These are phyloP conservation scores for Fraxinus nigra DNA, from an alignment of 305 asterid species.

Conservation along the genomic window DNA sequence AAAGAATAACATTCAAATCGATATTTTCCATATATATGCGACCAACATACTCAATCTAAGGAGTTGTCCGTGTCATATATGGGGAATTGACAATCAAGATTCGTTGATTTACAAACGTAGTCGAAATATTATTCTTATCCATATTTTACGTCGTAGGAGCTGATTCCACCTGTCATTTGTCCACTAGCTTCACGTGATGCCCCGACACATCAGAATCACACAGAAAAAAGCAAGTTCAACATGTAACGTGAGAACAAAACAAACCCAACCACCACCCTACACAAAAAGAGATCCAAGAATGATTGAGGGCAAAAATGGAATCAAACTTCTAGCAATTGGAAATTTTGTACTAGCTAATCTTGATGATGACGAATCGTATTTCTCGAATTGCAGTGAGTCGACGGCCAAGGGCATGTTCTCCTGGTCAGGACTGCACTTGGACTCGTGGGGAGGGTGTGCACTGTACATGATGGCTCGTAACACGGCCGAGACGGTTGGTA, in stretches of 20 bases:
- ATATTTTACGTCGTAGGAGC: slow-evolving; percentile 38
- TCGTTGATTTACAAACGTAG: too few relatives aligned
- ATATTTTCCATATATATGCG: slow-evolving; percentile 17
- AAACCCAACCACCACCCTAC: slow-evolving; percentile 26
- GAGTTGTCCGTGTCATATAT: not conserved
- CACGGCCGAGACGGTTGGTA: slow-evolving; percentile 95
- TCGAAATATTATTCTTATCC: too few relatives aligned
- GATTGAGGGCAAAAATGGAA: slow-evolving; percentile 57
- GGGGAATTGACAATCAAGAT: not conserved
- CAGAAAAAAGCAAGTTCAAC: slow-evolving; percentile 20
- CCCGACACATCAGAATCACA: slow-evolving; percentile 35
- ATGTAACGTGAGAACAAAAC: slow-evolving; percentile 20
- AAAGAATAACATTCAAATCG: not conserved
- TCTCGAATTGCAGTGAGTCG: slow-evolving; percentile 77
- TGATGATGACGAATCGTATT: slow-evolving; percentile 44
- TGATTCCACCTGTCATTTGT: slow-evolving; percentile 47
- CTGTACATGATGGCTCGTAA: slow-evolving; percentile 94
- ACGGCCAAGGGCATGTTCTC: slow-evolving; percentile 99
- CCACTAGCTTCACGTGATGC: slow-evolving; percentile 62
- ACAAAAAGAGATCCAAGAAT: slow-evolving; percentile 25
- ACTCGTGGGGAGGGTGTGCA: slow-evolving; percentile 75
- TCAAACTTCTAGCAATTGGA: not conserved
- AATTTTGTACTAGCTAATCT: not conserved
- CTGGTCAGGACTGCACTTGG: slow-evolving; percentile 93
- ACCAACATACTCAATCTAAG: slow-evolving; percentile 55